Conservation (phyloP, 1,284 basidiomycete genomes). For the Papiliotrema fonsecae region DNA sequence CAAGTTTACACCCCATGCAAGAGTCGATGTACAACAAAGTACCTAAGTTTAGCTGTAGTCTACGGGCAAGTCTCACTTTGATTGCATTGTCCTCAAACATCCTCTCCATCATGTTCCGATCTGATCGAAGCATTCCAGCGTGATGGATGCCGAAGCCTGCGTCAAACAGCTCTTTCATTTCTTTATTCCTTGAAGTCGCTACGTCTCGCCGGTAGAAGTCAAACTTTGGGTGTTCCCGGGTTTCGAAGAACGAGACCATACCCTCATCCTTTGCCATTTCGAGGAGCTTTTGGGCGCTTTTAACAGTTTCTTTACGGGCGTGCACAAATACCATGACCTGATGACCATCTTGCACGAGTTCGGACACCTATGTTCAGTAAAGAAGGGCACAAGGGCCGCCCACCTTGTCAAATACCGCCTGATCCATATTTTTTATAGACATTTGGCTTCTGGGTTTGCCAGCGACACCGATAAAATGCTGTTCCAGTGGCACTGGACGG, state of each 20-base stretch:
- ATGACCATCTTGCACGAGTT: slow-evolving; percentile 79
- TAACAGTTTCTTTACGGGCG: slow-evolving; percentile 96
- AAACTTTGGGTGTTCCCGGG: slow-evolving; percentile 71
- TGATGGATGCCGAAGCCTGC: slow-evolving; percentile 96
- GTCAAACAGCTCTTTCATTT: slow-evolving; percentile 94
- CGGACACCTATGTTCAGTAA: slow-evolving; percentile 55
- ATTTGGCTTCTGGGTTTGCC: slow-evolving; percentile 77
- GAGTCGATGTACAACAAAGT: slow-evolving; percentile 93
- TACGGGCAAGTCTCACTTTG: slow-evolving; percentile 57
- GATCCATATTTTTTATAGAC: slow-evolving; percentile 83
- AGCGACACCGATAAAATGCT: slow-evolving; percentile 92
- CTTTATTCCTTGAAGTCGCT: slow-evolving; percentile 76
- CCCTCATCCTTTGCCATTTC: slow-evolving; percentile 76
- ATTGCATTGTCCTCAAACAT: slow-evolving; percentile 89
- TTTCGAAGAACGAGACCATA: slow-evolving; percentile 69
- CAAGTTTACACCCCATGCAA: slow-evolving; percentile 99
- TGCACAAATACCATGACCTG: slow-evolving; percentile 99
- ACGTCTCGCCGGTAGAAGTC: slow-evolving; percentile 73
- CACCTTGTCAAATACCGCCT: slow-evolving; percentile 80
- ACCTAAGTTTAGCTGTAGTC: slow-evolving; percentile 56
- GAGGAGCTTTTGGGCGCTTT: slow-evolving; percentile 76
- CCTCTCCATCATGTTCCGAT: slow-evolving; percentile 92
- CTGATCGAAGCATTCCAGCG: slow-evolving; percentile 93
- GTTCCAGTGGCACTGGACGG: slow-evolving; percentile 92
- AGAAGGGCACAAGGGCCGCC: background rate